These are phyloP conservation scores for Gossypium ekmanianum DNA, from an alignment of 345 rosid species.

Conservation along the genomic window DNA sequence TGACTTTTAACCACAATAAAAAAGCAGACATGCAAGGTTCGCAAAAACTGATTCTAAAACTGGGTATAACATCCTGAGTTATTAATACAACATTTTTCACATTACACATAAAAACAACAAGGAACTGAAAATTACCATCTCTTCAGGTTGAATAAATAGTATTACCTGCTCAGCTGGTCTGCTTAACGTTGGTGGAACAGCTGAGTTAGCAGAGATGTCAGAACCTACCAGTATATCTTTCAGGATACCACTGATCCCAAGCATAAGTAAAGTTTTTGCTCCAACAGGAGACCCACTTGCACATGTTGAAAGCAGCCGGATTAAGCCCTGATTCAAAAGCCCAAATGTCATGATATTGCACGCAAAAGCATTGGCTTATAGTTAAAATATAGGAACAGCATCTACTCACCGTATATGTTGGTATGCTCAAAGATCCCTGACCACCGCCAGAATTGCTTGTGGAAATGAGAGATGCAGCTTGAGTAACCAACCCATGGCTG, in stretches of 20 bases:
- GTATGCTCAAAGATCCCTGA: constrained; percentile 82
- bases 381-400: background rate
- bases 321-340: constrained; percentile 65
- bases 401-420: constrained; percentile 79
- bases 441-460: constrained; percentile 89
- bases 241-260: constrained; percentile 89
- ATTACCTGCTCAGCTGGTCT: constrained; percentile 97
- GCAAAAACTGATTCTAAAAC: background rate
- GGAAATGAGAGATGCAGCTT: constrained; percentile 93
- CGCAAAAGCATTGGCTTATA: constrained; percentile 12
- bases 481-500: constrained; percentile 91
- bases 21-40: background rate
- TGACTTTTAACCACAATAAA: background rate
- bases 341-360: constrained; percentile 27
- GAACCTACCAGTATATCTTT: constrained; percentile 87
- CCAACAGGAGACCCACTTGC: constrained; percentile 97
- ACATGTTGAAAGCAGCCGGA: constrained; percentile 88
- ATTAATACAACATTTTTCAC: background rate
- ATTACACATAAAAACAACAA: background rate
- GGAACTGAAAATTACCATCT: constrained; percentile 1
- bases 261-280: constrained; percentile 86
- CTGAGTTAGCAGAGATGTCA: constrained; percentile 71
- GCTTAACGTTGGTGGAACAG: constrained; percentile 83
- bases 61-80: background rate
- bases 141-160: constrained; percentile 5